Percentiles rank a stretch among this genome's conserved stretches.
phyloP scores from a whole-genome alignment of 139 green algal species.

The Coelastrella sp. region DNA sequence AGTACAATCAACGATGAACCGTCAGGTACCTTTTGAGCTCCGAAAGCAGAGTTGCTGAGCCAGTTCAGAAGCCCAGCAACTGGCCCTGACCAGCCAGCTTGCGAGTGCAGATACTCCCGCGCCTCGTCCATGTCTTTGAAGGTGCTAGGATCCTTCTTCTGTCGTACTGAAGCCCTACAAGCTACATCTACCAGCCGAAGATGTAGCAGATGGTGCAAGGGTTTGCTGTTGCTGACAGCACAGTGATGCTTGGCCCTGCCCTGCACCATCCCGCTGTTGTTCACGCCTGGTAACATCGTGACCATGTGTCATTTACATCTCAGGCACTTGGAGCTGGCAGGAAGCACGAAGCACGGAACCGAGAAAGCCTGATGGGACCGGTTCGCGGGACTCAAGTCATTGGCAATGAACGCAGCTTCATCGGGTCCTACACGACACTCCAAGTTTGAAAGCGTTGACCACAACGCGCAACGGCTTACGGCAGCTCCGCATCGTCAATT shows the following conservation, averaged over 20 bases:
- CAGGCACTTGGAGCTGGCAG: no score
- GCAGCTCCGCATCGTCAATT: no score
- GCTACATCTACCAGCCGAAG: not conserved
- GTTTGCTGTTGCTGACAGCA: not conserved
- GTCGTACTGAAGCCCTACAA: not conserved
- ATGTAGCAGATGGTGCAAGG: not conserved
- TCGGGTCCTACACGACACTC: no score
- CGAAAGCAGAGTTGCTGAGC: slow-evolving; percentile 30
- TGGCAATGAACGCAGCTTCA: no score
- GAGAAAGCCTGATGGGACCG: no score
- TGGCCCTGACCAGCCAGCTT: not conserved
- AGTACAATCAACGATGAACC: not conserved
- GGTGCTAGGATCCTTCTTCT: not conserved
- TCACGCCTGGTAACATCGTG: no score
- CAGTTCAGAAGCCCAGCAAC: slow-evolving; percentile 21
- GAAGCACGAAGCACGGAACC: no score
- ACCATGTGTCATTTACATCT: no score
- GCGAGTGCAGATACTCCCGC: not conserved
- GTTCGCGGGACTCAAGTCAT: no score
- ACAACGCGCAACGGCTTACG: no score
- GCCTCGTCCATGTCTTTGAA: slow-evolving; percentile 35
- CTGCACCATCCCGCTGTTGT: not conserved
- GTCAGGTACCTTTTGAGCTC: not conserved
- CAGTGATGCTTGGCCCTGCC: not conserved
- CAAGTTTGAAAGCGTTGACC: no score